Base-by-base conservation (phyloP, 345 rosid genomes). In the Hypericum perforatum region DNA sequence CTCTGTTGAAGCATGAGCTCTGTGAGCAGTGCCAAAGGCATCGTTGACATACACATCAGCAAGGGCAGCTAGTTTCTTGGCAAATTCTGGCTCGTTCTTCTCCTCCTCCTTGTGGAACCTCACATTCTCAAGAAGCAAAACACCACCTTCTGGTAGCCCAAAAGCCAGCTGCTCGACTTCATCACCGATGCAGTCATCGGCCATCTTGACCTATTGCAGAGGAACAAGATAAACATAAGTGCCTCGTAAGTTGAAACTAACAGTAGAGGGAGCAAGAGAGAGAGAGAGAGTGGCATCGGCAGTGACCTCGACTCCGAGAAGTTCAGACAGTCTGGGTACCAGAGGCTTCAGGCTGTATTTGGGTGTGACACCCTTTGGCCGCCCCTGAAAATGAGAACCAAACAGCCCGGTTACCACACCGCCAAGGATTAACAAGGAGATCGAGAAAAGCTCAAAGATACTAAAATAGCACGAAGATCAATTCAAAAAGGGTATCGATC, bases 321-420 rank as follows among this genome's bases (percentile, higher is more conserved):
- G 90, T 70, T 86, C 90, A 51, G 95, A 85, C 15, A 89, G 65
- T 58, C 97, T 81, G 7, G 90, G 95, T 44, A 82, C 95, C 53
- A 89, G 88, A 71, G 97, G 97, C 77, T 85, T 76, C 81, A 89
- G 78, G 64, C 97, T 89, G 74, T 79, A 89, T 67, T 89, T 89
- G 12, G 97, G 94, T 8, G 94, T 86, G 14, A 84, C 90, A 65
- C 97, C 97, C 79, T 89, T 89, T 11, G 97, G 97, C 22, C 97
- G 86, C 42, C 97, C 97, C 96, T 87, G 83, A 39, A 74, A 75
- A 59, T 47, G 61, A 63, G 16, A 64, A 16, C 36, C 7, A 48
- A 41, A 45, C 7, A 13, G 43, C 52, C 37, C 6, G 57, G 53
- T 16, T 16, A 50, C 16, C 7, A 6, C 6, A 15, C 29, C 3